Evolutionary conservation across 1,284 basidiomycete genomes (phyloP).

Genomic region (Malassezia equina): DNA sequence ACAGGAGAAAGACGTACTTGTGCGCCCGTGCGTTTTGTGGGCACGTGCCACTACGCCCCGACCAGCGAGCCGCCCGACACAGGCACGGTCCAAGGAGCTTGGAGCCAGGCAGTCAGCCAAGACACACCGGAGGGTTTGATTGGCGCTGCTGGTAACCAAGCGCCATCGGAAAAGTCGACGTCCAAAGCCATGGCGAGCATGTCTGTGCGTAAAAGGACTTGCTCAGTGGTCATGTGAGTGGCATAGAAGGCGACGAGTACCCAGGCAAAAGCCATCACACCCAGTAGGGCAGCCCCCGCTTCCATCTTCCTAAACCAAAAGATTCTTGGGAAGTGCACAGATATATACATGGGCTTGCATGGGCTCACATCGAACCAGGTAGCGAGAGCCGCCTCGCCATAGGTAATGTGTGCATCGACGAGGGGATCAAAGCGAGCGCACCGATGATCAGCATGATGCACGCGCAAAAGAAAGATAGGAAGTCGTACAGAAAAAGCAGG

Average conservation of each 20-base stretch:
- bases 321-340: neutral
- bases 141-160: neutral
- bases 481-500: neutral
- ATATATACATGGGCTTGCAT: neutral
- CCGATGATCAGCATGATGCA: neutral
- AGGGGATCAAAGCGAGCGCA: neutral
- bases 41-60: neutral
- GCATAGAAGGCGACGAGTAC: neutral
- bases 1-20: neutral
- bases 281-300: neutral
- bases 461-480: neutral
- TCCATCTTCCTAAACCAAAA: neutral
- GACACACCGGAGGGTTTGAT: neutral
- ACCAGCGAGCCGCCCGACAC: neutral
- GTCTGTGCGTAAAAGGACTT: neutral
- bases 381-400: neutral
- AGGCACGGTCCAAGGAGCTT: neutral
- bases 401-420: neutral
- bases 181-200: slow-evolving; percentile 15
- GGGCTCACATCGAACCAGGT: neutral
- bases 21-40: neutral
- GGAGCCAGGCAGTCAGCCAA: neutral
- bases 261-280: neutral
- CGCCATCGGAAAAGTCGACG: slow-evolving; percentile 10
- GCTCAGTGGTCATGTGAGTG: neutral